Conservation (phyloP, 2,329 filamentous ascomycete genomes). For the Aschersonia sp. region DNA sequence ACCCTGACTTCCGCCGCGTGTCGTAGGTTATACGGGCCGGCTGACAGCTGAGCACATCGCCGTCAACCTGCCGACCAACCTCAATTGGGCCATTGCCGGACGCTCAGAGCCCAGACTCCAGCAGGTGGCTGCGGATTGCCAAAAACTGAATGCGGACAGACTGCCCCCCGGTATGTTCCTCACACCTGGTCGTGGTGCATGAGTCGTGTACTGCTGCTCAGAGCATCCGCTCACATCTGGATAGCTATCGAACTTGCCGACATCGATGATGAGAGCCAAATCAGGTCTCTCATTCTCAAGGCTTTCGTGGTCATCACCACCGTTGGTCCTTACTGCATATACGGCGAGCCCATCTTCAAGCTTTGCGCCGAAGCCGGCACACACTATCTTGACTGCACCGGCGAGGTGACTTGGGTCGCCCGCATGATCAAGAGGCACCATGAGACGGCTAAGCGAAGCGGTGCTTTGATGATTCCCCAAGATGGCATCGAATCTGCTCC, state of each 20-base stretch:
- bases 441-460: constrained; percentile 31
- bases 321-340: constrained; percentile 41
- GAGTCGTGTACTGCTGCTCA: no score
- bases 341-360: constrained; percentile 44
- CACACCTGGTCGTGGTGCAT: background rate
- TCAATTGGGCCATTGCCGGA: constrained; percentile 81
- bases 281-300: constrained; percentile 37
- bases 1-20: background rate
- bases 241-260: constrained; percentile 37
- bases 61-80: constrained; percentile 52
- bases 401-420: constrained; percentile 42
- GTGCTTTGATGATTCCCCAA: constrained; percentile 47
- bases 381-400: constrained; percentile 50
- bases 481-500: constrained; percentile 47
- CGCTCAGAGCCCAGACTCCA: constrained; percentile 66
- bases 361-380: constrained; percentile 48
- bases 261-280: constrained; percentile 28
- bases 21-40: constrained; percentile 66
- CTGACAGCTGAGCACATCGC: constrained; percentile 64
- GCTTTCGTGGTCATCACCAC: constrained; percentile 41
- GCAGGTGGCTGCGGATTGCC: constrained; percentile 50
- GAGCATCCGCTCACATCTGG: no score
- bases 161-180: constrained; percentile 45
- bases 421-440: constrained; percentile 48
- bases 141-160: constrained; percentile 53